Evolutionary conservation across 1,139 yeast genomes (phyloP).

Genomic region (Wickerhamomyces sp.): DNA sequence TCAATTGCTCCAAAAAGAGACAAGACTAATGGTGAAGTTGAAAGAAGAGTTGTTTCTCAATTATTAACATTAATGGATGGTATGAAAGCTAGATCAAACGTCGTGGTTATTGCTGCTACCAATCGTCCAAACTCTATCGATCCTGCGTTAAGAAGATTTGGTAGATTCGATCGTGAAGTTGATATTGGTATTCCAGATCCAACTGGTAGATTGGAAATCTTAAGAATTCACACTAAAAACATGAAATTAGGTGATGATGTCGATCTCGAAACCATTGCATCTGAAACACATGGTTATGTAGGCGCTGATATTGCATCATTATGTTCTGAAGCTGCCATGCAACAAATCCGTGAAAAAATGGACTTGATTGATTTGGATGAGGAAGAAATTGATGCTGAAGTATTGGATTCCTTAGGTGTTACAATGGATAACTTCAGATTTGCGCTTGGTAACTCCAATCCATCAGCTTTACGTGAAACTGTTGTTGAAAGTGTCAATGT

Average conservation of each 20-base stretch:
- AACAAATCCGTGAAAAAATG: slow-evolving; percentile 98
- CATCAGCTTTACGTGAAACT: slow-evolving; percentile 98
- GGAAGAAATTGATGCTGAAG: slow-evolving; percentile 97
- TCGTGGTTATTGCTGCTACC: slow-evolving; percentile 93
- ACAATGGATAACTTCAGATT: slow-evolving; percentile 99
- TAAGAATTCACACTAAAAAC: slow-evolving; percentile 91
- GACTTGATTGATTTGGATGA: slow-evolving; percentile 96
- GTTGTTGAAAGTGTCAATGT: slow-evolving; percentile 98
- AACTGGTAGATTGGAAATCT: slow-evolving; percentile 94
- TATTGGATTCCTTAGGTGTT: slow-evolving; percentile 92
- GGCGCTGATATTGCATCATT: slow-evolving; percentile 94
- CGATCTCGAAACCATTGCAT: slow-evolving; percentile 86
- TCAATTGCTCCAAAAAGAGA: slow-evolving; percentile 99
- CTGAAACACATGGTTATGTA: slow-evolving; percentile 96
- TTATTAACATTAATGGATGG: slow-evolving; percentile 97
- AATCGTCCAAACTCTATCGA: slow-evolving; percentile 98
- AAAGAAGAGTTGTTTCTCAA: slow-evolving; percentile 97
- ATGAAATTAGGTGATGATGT: slow-evolving; percentile 96
- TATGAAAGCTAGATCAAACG: slow-evolving; percentile 97
- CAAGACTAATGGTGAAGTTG: slow-evolving; percentile 98
- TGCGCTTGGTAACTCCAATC: slow-evolving; percentile 96
- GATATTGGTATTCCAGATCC: slow-evolving; percentile 99
- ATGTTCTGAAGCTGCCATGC: slow-evolving; percentile 99
- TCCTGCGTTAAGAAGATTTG: slow-evolving; percentile 97
- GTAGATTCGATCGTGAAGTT: slow-evolving; percentile 98